Base-by-base conservation (phyloP, 805 yeast species). In the Yamadazyma kitorensis region DNA sequence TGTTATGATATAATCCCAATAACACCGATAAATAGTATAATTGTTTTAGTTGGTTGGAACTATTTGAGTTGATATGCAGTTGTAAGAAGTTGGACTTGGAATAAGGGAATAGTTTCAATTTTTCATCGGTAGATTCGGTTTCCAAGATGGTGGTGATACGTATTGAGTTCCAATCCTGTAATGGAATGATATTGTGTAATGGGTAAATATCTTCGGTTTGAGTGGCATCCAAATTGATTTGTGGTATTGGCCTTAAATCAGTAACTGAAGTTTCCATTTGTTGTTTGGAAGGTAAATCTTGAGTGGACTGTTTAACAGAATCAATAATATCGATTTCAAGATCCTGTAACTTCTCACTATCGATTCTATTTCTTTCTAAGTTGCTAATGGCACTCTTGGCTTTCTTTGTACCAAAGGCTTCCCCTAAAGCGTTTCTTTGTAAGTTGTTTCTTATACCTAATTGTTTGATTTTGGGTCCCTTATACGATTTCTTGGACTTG, bases 361-460 rank as follows among this genome's bases (percentile, higher is more conserved):
- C 97, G 52, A 93, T 80, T 49, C 84, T 74, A 63, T 93, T 93
- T 58, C 83, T 78, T 51, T 82, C 93, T 50, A 79, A 61, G 55
- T 82, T 91, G 33, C 76, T 66, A 51, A 93, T 84, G 22, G 95
- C 95, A 49, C 86, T 83, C 67, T 87, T 91, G 43, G 97, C 97
- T 66, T 80, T 89, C 66, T 86, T 89, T 38, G 98, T 91, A 72
- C 98, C 98, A 50, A 93, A 93, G 3, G 93, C 94, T 61, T 87
- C 91, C 53, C 98, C 98, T 53, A 93, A 72, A 2, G 86, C 83
- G 37, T 77, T 85, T 57, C 97, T 76, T 61, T 86, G 86, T 12
- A 70, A 64, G 39, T 73, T 65, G 48, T 72, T 61, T 41, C 66
- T 61, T 24, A 64, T 62, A 21, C 74, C 75, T 6, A 64, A 60